phyloP scores from a whole-genome alignment of 306 rosid species.

The Abrus pulchellus region DNA sequence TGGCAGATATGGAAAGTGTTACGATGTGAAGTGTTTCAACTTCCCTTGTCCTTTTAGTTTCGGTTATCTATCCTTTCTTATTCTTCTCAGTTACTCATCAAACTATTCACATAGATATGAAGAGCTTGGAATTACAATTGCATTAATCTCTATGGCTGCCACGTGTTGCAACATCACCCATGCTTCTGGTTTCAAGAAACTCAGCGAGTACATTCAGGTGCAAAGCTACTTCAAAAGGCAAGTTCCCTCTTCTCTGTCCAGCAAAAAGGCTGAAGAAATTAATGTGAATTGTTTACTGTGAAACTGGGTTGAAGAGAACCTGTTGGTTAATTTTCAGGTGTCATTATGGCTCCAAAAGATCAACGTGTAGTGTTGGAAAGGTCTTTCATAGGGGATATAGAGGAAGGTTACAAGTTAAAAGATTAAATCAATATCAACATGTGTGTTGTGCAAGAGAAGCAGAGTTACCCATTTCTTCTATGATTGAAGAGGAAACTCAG shows the following conservation, averaged over 20 bases:
- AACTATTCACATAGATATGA: neutral
- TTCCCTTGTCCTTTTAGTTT: neutral
- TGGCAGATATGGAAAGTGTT: neutral
- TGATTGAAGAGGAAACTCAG: slow-evolving; percentile 45
- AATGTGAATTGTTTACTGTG: neutral
- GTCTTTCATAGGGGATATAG: slow-evolving; percentile 42
- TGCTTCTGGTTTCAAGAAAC: slow-evolving; percentile 45
- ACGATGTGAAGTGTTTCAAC: slow-evolving; percentile 10
- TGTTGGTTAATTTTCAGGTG: slow-evolving; percentile 41
- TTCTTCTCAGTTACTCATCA: neutral
- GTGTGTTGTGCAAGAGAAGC: slow-evolving; percentile 30
- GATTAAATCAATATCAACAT: slow-evolving; percentile 31
- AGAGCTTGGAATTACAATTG: slow-evolving; percentile 13
- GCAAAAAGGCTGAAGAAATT: neutral
- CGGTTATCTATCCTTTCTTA: slow-evolving; percentile 4
- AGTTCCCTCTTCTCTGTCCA: slow-evolving; percentile 31
- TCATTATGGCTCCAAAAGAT: slow-evolving; percentile 32
- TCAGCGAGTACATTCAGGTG: slow-evolving; percentile 37
- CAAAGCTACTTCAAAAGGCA: slow-evolving; percentile 53
- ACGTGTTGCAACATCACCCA: slow-evolving; percentile 53
- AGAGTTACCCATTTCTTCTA: slow-evolving; percentile 34
- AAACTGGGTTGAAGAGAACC: neutral
- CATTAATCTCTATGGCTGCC: slow-evolving; percentile 56
- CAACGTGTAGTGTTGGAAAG: slow-evolving; percentile 29
- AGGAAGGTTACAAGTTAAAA: slow-evolving; percentile 41